Evolutionary conservation across 495 filamentous ascomycete genomes (phyloP), one percentile per base, ranked within the genome.

Genomic region (Neurospora hispaniola): DNA sequence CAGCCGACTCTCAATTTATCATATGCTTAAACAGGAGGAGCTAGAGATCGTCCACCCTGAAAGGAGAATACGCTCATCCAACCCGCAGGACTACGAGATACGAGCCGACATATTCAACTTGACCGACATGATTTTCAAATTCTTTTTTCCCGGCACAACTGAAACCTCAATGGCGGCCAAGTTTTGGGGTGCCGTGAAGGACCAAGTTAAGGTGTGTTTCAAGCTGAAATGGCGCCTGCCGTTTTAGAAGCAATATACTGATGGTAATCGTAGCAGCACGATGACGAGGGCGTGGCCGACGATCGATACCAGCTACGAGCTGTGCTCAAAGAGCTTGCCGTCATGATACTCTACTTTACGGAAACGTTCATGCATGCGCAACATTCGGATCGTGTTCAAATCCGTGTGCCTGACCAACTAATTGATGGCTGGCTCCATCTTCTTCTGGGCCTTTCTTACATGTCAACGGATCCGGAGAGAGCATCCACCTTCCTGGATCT

Each of bases 151-250:
- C 11, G 5, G 14, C 11, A 69, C 70, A 27, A 40, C 48, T 3
- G 62, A 76, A 43, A 75, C 73, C 1, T 75, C 79, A 0, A 81
- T 79, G 6, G 73, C 76, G 4, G 66, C 72, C 4, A 81, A 81
- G 62, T 84, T 78, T 71, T 83, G 82, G 81, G 80, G 80, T 35
- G 79, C 79, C 11, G 44, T 84, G 14, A 42, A 74, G 27, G 43
- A 35, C 18, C n/a, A 80, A 10, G 48, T 83, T 5, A 71, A 73
- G 42, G 78, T 82, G 54, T 35, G 75, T 71, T 18, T 18, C 18
- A 18, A 66, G 27, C 54, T 12, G 6, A 27, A 5, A 35, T 2
- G 14, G 23, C 6, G 5, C 54, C 3, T 18, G 20, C 7, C 3
- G 2, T 62, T 62, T 23, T 18, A 35, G 1, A 11, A 31, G 20